Evolutionary conservation across 73 alveolate genomes (phyloP), one percentile per base, ranked within the genome.

Genomic region (Strombidium stylifer): DNA sequence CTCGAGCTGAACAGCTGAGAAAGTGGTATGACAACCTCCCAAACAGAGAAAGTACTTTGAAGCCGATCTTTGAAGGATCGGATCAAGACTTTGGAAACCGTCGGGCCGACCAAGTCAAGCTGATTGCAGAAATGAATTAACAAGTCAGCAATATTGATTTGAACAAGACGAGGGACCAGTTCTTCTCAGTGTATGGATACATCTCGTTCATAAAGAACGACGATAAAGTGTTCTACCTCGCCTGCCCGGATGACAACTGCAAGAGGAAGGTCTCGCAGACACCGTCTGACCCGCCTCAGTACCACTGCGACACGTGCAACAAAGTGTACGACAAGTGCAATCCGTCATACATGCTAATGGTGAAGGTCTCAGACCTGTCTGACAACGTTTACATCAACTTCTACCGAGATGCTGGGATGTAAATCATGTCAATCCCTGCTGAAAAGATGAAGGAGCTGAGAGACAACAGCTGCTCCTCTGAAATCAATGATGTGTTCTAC

Each of bases 171-270:
- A n/a, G n/a, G n/a, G n/a, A n/a, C n/a, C n/a, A 24, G 6, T 60
- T 20, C 28, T 76, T 26, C 51, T 24, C 28, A 27, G 47, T 56
- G 0, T 61, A 47, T 15, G 31, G 84, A 56, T 35, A 69, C 35
- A 26, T 56, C 0, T 26, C 70, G 6, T 79, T 28, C 69, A 49
- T 79, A 2, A 68, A 51, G 35, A 62, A 65, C 12, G 90, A 79
- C 35, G 84, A 69, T 8, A 79, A 79, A 37, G 14, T 47, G 8
- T 44, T 36, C 39, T 79, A 79, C 49, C 24, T 58, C 36, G 90
- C 84, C 21, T 79, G 90, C 30, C 90, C 90, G 2, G 80, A 69
- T 11, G 84, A 79, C 20, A 66, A 28, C 66, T 77, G 89, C 53
- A 55, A 58, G 25, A 69, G 58, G 30, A 79, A 59, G 41, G 65